Base-by-base conservation (phyloP, 352 stramenopile species). In the Aphanomyces euteiches region DNA sequence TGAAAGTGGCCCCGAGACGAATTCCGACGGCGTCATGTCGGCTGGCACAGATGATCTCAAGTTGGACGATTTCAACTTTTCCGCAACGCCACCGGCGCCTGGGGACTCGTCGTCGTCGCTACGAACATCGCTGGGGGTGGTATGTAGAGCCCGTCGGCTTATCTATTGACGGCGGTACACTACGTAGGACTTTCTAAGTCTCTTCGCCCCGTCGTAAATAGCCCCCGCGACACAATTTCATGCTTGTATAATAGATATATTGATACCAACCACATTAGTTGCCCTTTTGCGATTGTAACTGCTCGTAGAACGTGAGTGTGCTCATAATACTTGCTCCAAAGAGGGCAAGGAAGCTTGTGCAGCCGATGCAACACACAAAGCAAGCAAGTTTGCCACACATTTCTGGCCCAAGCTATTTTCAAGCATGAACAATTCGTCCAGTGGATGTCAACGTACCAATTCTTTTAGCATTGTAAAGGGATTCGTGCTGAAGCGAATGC, bases 401-500 rank as follows among this genome's bases (percentile, higher is more conserved):
- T 43, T 82, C 82, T 0, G 81, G 82, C 7, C 81, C 81, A 3
- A 93, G 28, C 74, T 72, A 70, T 17, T n/a, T n/a, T 15, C 17
- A 67, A 67, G 38, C 5, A 82, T 45, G 19, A 75, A 47, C 19
- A 67, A 28, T 28, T 28, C 28, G 28, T 28, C 28, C 0, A 28
- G 72, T 40, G 38, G 41, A 56, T 56, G 64, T 40, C 66, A 73
- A 1, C 78, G 74, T 40, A 82, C 72, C 5, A 96, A 76, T 39
- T 92, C 86, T 17, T 84, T 85, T 4, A 93, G 21, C 75, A 97
- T 85, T 19, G 82, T 78, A 45, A 97, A 74, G 2, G 90, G 90
- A 66, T 97, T 97, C 3, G 86, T 79, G 0, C 80, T 86, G 21
- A 94, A 75, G 3, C 88, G 82, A 65, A 98, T 84, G 6, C 93